phyloP scores from a whole-genome alignment of 164 flowering plant species.

The Piper betle region DNA sequence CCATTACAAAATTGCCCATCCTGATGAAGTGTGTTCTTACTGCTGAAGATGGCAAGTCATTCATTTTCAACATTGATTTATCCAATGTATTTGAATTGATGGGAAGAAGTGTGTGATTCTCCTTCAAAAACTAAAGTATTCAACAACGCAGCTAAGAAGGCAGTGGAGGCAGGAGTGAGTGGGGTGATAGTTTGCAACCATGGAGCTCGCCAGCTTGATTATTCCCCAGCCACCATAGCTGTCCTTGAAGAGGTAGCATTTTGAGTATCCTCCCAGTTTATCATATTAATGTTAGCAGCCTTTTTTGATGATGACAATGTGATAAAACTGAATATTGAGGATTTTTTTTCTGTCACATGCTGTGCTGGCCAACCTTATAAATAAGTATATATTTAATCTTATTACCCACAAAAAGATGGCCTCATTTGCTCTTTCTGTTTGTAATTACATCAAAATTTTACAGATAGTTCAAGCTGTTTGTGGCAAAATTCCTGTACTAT shows the following conservation, averaged over 20 bases:
- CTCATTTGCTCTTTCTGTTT: no score
- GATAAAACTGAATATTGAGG: no score
- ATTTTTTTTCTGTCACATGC: no score
- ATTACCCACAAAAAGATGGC: no score
- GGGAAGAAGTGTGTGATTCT: neutral
- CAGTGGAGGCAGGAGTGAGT: conserved; percentile 54
- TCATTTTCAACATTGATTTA: neutral
- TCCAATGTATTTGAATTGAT: conserved; percentile 25
- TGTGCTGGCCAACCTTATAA: no score
- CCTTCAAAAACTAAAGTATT: conserved; percentile 1
- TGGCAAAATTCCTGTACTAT: conserved; percentile 59
- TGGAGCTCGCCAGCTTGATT: conserved; percentile 79
- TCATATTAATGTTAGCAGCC: no score
- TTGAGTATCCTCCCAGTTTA: neutral
- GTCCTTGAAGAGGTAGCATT: conserved; percentile 63
- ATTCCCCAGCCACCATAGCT: conserved; percentile 52
- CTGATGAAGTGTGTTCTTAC: conserved; percentile 74
- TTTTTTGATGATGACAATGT: no score
- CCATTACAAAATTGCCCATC: conserved; percentile 73
- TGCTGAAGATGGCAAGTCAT: conserved; percentile 57
- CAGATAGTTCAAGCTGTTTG: conserved; percentile 59
- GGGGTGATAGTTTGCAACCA: conserved; percentile 80
- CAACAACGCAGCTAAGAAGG: conserved; percentile 53
- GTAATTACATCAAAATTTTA: no score
- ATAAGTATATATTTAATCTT: no score